A percentile compares a stretch with the other conserved stretches of the same genome.
These are phyloP conservation scores for Esteya vermicola DNA, from an alignment of 2,329 filamentous ascomycete genomes.

Conservation along the genomic window DNA sequence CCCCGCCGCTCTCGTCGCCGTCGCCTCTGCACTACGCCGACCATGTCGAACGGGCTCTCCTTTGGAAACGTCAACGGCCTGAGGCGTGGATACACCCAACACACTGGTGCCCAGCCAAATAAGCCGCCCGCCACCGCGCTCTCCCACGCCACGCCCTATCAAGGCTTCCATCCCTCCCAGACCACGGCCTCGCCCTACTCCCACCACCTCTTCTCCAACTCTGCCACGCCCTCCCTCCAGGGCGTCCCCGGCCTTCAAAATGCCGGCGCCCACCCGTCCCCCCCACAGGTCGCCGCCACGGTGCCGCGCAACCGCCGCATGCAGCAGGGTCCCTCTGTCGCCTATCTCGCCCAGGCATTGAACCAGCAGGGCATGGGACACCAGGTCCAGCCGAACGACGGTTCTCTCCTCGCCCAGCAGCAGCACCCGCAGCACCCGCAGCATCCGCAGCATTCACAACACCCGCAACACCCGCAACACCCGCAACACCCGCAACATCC, in stretches of 20 bases:
- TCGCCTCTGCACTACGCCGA: too few relatives aligned
- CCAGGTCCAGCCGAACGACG: conserved; percentile 16
- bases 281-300: conserved; percentile 34
- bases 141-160: conserved; percentile 39
- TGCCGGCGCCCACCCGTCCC: conserved; percentile 25
- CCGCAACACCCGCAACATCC: conserved; percentile 1
- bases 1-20: background rate
- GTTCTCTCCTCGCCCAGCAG: conserved; percentile 16
- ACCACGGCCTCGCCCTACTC: conserved; percentile 30
- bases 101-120: conserved; percentile 30
- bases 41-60: conserved; percentile 32
- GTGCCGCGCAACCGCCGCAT: conserved; percentile 31
- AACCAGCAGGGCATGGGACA: conserved; percentile 19
- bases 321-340: conserved; percentile 19
- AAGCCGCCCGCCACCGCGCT: conserved; percentile 35
- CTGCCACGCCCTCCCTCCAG: conserved; percentile 29
- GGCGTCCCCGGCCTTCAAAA: conserved; percentile 33
- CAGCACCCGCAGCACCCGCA: conserved; percentile 13
- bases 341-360: conserved; percentile 21
- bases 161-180: conserved; percentile 31
- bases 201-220: conserved; percentile 37
- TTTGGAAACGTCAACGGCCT: conserved; percentile 31
- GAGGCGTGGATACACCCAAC: conserved; percentile 28
- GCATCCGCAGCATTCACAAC: conserved; percentile 4
- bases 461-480: conserved; percentile 4